Evolutionary conservation across 73 alveolate genomes (phyloP).

Genomic region (Stentor roeselii): DNA sequence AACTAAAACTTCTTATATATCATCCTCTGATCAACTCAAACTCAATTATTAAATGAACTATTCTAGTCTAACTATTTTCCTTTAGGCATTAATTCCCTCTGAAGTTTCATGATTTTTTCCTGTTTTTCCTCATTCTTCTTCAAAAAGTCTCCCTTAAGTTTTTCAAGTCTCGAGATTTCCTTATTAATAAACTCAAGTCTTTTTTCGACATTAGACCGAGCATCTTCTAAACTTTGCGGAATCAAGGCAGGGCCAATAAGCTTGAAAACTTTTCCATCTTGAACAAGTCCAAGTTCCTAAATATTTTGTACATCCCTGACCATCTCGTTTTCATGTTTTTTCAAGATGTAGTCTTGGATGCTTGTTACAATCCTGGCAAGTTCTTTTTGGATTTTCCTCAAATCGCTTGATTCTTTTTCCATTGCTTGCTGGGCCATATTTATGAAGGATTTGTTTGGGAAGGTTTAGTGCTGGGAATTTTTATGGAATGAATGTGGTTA

Average conservation of each 20-base stretch:
- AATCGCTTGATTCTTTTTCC: conserved; percentile 25
- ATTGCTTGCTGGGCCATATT: too few relatives aligned
- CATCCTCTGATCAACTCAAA: too few relatives aligned
- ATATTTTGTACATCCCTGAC: conserved; percentile 57
- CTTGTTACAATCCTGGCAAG: conserved; percentile 5
- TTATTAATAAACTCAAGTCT: conserved; percentile 71
- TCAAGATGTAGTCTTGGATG: conserved; percentile 31
- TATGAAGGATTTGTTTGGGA: background rate
- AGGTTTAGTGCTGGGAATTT: background rate
- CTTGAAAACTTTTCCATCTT: conserved; percentile 64
- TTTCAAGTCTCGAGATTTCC: conserved; percentile 48
- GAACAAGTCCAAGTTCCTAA: conserved; percentile 38
- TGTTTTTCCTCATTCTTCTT: conserved; percentile 67
- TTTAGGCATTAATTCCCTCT: conserved; percentile 38
- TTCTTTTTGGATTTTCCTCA: conserved; percentile 16
- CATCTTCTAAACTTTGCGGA: conserved; percentile 66
- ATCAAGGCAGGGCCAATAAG: conserved; percentile 82
- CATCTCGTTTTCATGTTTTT: conserved; percentile 75
- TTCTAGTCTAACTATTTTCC: background rate
- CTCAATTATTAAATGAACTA: too few relatives aligned
- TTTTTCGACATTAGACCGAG: conserved; percentile 71
- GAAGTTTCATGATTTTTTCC: conserved; percentile 44
- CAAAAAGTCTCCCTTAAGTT: conserved; percentile 43
- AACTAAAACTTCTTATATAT: too few relatives aligned
- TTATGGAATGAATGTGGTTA: too few relatives aligned